Evolutionary conservation across 73 alveolate genomes (phyloP).

Genomic region (Stentor roeselii): DNA sequence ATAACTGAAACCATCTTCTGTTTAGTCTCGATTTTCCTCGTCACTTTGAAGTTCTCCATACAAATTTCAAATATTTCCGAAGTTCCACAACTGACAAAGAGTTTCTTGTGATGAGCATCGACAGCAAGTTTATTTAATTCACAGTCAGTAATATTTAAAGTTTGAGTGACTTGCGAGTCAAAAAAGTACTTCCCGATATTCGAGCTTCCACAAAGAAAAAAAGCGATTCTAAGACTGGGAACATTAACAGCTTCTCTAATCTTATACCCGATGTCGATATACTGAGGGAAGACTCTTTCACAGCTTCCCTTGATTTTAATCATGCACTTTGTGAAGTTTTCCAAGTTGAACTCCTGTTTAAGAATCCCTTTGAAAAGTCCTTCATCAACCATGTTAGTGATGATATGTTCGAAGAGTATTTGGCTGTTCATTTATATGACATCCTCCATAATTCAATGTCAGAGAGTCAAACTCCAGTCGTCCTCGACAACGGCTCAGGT

Average conservation of each 20-base stretch:
- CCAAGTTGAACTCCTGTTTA: too few species aligned
- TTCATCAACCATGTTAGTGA: too few species aligned
- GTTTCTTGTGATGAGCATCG: background rate
- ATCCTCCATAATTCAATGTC: too few species aligned
- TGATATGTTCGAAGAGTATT: too few species aligned
- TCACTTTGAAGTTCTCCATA: background rate
- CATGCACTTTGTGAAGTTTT: background rate
- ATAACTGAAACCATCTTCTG: background rate
- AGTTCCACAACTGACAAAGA: background rate
- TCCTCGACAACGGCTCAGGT: slow-evolving; percentile 96
- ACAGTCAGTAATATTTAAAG: background rate
- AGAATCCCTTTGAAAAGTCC: too few species aligned
- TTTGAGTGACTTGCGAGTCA: background rate
- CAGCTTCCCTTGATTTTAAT: background rate
- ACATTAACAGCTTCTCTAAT: background rate
- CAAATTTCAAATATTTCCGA: background rate
- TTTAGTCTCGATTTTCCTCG: background rate
- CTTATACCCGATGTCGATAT: background rate
- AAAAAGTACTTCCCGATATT: background rate
- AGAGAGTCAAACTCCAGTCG: slow-evolving; percentile 66
- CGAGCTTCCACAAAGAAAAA: background rate
- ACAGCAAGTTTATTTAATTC: background rate
- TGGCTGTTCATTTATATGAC: too few species aligned
- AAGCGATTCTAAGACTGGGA: background rate
- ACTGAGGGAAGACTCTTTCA: background rate